phyloP scores from a whole-genome alignment of 306 rosid genomes.

The Psophocarpus tetragonolobus region DNA sequence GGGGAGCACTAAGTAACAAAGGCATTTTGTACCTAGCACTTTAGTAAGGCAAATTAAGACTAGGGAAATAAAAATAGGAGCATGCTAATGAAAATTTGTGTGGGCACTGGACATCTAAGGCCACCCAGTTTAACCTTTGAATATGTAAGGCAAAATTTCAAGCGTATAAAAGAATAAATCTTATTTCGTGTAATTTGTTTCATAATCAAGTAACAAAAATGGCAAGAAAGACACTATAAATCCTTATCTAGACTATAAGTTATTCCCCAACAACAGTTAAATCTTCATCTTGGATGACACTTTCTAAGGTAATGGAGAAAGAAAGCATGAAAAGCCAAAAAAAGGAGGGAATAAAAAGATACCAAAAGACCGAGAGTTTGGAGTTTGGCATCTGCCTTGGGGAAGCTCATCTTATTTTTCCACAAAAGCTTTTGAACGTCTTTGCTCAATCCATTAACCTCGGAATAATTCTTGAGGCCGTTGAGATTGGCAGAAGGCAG shows the following conservation, averaged over 20 bases:
- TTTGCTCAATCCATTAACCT: conserved; percentile 77
- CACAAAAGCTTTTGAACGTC: conserved; percentile 85
- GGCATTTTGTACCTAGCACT: neutral
- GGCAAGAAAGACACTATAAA: neutral
- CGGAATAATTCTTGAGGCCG: conserved; percentile 50
- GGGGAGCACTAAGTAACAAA: neutral
- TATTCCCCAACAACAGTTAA: neutral
- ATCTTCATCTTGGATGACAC: neutral
- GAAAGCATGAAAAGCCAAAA: neutral
- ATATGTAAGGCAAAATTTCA: neutral
- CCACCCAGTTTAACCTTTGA: neutral
- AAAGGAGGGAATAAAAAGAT: conserved; percentile 12
- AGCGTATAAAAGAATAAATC: neutral
- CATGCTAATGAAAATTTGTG: neutral
- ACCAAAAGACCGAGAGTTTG: conserved; percentile 78
- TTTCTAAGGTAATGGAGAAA: neutral
- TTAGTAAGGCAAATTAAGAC: neutral
- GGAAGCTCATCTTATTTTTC: conserved; percentile 79
- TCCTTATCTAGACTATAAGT: neutral
- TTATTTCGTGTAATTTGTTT: neutral
- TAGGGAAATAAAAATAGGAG: neutral
- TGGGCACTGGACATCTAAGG: neutral
- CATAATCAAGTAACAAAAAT: neutral
- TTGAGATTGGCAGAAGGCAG: conserved; percentile 33
- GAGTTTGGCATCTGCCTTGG: conserved; percentile 80